phyloP scores from a whole-genome alignment of 2,329 filamentous ascomycete genomes.

The Coniochaeta hoffmannii region DNA sequence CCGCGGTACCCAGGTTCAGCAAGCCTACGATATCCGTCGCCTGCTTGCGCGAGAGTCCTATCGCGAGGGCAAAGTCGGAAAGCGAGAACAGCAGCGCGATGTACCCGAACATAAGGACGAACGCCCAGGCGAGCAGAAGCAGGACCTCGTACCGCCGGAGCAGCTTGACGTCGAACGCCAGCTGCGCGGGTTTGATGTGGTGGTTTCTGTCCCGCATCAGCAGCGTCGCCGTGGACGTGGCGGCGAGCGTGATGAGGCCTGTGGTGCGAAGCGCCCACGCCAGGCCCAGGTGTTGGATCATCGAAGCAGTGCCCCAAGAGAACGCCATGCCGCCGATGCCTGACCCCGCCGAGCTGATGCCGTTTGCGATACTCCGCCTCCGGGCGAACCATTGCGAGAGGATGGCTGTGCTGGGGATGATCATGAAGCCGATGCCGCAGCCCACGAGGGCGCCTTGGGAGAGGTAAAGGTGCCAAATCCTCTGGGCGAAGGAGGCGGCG shows the following conservation, averaged over 20 bases:
- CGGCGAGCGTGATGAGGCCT: slow-evolving; percentile 21
- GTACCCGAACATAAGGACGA: not conserved
- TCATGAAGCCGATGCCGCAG: slow-evolving; percentile 30
- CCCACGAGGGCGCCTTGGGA: slow-evolving; percentile 32
- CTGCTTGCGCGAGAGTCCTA: not conserved
- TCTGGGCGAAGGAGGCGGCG: not conserved
- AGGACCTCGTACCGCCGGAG: not conserved
- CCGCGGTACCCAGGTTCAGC: not conserved
- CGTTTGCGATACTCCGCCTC: slow-evolving; percentile 29
- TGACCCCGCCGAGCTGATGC: slow-evolving; percentile 28
- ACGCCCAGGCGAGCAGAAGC: not conserved
- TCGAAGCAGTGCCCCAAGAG: slow-evolving; percentile 23
- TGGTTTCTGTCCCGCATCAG: slow-evolving; percentile 15
- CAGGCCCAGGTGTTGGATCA: slow-evolving; percentile 25
- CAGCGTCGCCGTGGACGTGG: slow-evolving; percentile 21
- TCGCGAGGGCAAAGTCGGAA: not conserved
- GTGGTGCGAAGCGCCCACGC: slow-evolving; percentile 29
- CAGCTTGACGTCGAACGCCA: not conserved
- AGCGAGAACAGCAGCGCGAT: not conserved
- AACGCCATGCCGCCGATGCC: slow-evolving; percentile 31
- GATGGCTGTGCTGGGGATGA: slow-evolving; percentile 27
- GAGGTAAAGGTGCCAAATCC: slow-evolving; percentile 23
- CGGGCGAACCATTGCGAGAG: slow-evolving; percentile 33
- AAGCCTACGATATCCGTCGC: not conserved
- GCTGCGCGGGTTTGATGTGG: not conserved